Percentiles rank a stretch among this genome's conserved stretches.
phyloP scores from a whole-genome alignment of 1,284 basidiomycete genomes.

The Marasmius fiardii region DNA sequence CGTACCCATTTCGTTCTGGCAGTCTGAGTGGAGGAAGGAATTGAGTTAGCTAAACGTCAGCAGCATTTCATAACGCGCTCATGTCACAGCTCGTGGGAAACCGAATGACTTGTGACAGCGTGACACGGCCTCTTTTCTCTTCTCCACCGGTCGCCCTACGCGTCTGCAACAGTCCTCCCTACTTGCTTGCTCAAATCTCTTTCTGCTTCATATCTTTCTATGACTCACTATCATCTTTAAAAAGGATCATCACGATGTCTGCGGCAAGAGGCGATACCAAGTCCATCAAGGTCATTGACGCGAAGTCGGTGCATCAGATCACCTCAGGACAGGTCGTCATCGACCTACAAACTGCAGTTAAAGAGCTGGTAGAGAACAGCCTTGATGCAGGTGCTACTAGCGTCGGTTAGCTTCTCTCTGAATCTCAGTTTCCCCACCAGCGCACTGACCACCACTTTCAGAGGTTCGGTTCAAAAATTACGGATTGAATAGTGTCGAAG shows the following conservation, averaged over 20 bases:
- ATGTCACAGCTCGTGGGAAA: no score
- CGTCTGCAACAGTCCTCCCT: no score
- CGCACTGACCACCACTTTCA: slow-evolving; percentile 26
- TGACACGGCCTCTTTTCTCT: no score
- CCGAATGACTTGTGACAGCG: no score
- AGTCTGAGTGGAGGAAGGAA: no score
- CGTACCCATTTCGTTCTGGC: no score
- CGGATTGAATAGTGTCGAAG: slow-evolving; percentile 85
- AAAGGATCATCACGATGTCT: background rate
- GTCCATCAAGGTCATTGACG: slow-evolving; percentile 65
- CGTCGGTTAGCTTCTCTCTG: slow-evolving; percentile 61
- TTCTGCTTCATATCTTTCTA: background rate
- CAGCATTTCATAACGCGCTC: no score
- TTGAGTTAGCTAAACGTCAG: no score
- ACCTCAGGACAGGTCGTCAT: slow-evolving; percentile 95
- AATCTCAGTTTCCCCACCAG: background rate
- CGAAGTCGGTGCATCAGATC: slow-evolving; percentile 76
- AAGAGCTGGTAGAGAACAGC: slow-evolving; percentile 96
- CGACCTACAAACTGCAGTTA: slow-evolving; percentile 91
- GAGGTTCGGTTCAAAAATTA: slow-evolving; percentile 91
- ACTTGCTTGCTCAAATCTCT: background rate
- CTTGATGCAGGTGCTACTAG: slow-evolving; percentile 88
- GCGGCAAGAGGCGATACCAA: background rate
- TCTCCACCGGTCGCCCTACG: no score
- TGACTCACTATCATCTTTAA: background rate